These are phyloP conservation scores for Leucosporidium scottii DNA, from an alignment of 768 basidiomycete genomes.

Conservation along the genomic window DNA sequence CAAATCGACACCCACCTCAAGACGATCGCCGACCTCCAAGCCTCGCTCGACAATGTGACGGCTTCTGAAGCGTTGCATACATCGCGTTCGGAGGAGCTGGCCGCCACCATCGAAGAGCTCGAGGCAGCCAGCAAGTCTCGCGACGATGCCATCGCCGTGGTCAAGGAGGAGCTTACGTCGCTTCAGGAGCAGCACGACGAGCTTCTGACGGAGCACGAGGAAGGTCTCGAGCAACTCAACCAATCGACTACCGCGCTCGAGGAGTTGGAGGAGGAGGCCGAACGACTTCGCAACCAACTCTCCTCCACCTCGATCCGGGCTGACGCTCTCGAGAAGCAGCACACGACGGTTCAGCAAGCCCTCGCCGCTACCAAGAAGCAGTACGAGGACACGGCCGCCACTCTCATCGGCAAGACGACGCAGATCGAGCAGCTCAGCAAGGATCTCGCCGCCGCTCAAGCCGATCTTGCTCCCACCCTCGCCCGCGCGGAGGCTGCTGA, in stretches of 20 bases:
- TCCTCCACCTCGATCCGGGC: no score
- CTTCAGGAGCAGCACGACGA: background rate
- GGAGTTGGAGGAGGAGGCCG: background rate
- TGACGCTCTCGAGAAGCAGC: background rate
- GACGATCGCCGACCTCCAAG: background rate
- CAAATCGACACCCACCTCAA: constrained; percentile 9
- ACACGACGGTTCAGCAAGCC: background rate
- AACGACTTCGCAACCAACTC: background rate
- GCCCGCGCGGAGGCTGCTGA: background rate
- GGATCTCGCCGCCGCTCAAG: background rate
- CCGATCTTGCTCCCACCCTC: no score
- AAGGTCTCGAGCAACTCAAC: constrained; percentile 1
- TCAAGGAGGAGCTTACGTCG: background rate
- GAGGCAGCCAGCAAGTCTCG: constrained; percentile 12
- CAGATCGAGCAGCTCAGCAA: background rate
- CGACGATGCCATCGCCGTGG: background rate
- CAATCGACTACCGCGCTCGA: background rate
- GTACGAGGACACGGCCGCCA: background rate
- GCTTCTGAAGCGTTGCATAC: background rate
- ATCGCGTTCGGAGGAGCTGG: constrained; percentile 11
- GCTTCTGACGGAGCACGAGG: constrained; percentile 5
- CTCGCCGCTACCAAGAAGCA: background rate
- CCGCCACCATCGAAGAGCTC: constrained; percentile 15
- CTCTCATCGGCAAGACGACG: background rate
- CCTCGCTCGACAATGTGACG: background rate